Base-by-base conservation (phyloP, 2,329 filamentous ascomycete species). In the Sordariomycetes sp. region DNA sequence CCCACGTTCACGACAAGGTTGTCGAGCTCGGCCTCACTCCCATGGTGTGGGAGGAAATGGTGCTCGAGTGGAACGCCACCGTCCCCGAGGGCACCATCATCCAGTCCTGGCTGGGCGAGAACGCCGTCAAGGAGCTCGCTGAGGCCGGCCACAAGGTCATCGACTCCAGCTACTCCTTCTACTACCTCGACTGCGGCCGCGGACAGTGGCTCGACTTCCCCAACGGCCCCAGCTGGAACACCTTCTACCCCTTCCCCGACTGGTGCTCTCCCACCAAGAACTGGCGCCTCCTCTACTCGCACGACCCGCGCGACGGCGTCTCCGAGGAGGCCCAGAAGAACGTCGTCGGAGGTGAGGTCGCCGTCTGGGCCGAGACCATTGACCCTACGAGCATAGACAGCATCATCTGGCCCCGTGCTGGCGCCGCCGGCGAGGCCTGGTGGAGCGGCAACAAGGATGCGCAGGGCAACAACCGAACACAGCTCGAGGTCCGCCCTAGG, bases 1-100 rank as follows among this genome's bases (percentile, higher is more conserved):
- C 84, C 52, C 69, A 71, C 43, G 78, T 79, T 46, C 82, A 88
- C 54, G 65, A 58, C 20, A 73, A 78, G 30, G 66, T 92, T 26
- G 64, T 75, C 30, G 59, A 68, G 28, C 66, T 70, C 6, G 80
- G 80, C 5, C 59, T 94, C 33, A 72, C 70, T 5, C 85, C 86
- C 0, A 63, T 94, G 16, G 83, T 88, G 1, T 94, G 87, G 87
- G 86, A 94, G 55, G 87, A 94, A 56, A 86, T 92, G 68, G 64
- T 86, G 2, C 63, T 83, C 8, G 67, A 78, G 17, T 94, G 85
- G 81, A 83, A 88, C 50, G 61, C 92, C 30, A 82, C 72, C 0
- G 61, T 94, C 6, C 77, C 76, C 3, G 55, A 69, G 11, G 78
- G 87, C 46, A 78, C 84, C 1, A 67, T 93, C 10, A 70, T 94